These are phyloP conservation scores for Chalciporus sp. DNA, from an alignment of 1,284 basidiomycete species.

Conservation along the genomic window DNA sequence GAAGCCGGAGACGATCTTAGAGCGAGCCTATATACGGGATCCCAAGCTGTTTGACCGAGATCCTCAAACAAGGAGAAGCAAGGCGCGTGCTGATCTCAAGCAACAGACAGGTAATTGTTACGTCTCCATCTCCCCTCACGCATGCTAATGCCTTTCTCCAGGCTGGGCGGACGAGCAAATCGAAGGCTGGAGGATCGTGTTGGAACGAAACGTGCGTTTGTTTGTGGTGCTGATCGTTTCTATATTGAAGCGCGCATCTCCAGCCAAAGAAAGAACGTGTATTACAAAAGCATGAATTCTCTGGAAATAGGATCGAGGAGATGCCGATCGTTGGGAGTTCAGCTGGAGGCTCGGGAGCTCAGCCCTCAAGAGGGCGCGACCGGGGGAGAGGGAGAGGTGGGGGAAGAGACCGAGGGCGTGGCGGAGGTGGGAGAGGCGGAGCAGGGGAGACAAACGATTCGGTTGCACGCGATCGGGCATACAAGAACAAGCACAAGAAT, in stretches of 20 bases:
- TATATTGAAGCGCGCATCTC: constrained; percentile 4
- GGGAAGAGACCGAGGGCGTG: constrained; percentile 35
- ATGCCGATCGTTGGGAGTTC: constrained; percentile 17
- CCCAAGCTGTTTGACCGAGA: constrained; percentile 79
- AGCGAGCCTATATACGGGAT: constrained; percentile 75
- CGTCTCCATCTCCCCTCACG: neutral
- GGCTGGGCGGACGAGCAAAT: constrained; percentile 80
- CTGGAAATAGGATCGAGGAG: constrained; percentile 52
- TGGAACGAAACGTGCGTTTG: constrained; percentile 76
- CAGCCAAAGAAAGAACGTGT: constrained; percentile 78
- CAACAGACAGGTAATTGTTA: constrained; percentile 56
- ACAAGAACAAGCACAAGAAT: constrained; percentile 76
- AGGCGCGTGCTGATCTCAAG: constrained; percentile 64
- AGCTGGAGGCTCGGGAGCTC: constrained; percentile 18
- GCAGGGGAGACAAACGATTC: constrained; percentile 29
- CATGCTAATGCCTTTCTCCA: constrained; percentile 24
- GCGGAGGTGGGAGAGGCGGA: constrained; percentile 40
- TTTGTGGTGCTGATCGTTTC: constrained; percentile 6
- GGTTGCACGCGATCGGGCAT: constrained; percentile 53
- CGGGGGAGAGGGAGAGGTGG: constrained; percentile 36
- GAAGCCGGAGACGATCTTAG: constrained; percentile 65
- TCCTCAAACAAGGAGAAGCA: constrained; percentile 66
- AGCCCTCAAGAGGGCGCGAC: constrained; percentile 23
- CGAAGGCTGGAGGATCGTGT: constrained; percentile 87
- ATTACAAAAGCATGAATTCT: constrained; percentile 71